Base-by-base conservation (phyloP, 768 basidiomycete genomes). In the Auricularia sp. region DNA sequence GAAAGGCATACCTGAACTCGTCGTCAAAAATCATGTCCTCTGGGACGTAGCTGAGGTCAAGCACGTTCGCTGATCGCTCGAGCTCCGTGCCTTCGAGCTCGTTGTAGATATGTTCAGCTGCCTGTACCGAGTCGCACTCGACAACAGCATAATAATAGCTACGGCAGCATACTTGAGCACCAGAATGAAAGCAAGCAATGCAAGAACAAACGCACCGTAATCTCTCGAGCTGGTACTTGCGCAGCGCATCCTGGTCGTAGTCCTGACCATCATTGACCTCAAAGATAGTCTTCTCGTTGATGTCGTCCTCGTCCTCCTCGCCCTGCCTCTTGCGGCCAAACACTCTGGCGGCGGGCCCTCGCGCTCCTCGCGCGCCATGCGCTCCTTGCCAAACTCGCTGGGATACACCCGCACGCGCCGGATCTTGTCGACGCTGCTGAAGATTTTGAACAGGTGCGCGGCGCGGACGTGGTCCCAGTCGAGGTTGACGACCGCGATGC, bases 381-480 rank as follows among this genome's bases (percentile, higher is more conserved):
- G 81, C 73, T 86, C 85, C 73, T 89, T 91, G 13, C 96, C 96
- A 74, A 98, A 98, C 70, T 94, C 84, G 69, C 90, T 93, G n/a
- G 92, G 92, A 72, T 94, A 98, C 18, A 98, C 83, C 45, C 85
- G 82, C 1, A 98, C 90, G 67, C 81, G 87, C 39, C 89, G 73
- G 11, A 98, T 81, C 63, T 80, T 84, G 2, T 94, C 94, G 51
- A 94, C 83, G 2, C 95, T 98, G 18, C 91, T 85, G 76, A 92
- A 92, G 42, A 98, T 91, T 76, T 91, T 93, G 83, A 87, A 97
- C 13, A 99, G 78, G 73, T 98, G 94, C 21, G 78, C 77, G 0
- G 96, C 93, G 64, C 89, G 88, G 62, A 98, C 85, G 75, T 98
- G 84, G 74, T 98, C 97, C 97, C 97, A 99, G 76, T 99, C 97